Evolutionary conservation across 495 filamentous ascomycete species (phyloP).

Genomic region (Penicillium tannophilum): DNA sequence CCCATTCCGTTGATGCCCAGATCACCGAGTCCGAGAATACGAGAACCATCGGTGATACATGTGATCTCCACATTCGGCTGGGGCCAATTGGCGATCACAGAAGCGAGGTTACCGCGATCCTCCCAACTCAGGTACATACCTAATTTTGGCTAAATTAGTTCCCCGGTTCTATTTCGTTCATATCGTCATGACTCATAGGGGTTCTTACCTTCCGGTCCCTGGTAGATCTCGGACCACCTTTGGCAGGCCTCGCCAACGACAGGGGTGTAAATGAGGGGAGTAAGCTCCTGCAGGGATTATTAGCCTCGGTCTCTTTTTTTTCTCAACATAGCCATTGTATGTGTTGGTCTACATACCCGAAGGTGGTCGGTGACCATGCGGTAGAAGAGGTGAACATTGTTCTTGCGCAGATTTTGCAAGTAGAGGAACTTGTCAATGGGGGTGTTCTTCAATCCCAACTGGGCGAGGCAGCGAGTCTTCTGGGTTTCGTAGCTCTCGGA

Average conservation of each 20-base stretch:
- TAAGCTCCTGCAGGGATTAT: conserved; percentile 62
- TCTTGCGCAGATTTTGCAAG: conserved; percentile 81
- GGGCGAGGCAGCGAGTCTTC: conserved; percentile 68
- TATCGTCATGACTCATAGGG: conserved; percentile 1
- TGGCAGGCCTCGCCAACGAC: conserved; percentile 96
- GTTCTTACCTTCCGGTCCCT: conserved; percentile 78
- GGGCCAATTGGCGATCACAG: conserved; percentile 89
- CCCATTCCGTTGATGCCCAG: conserved; percentile 97
- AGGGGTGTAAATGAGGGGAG: conserved; percentile 95
- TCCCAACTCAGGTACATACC: conserved; percentile 89
- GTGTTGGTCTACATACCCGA: conserved; percentile 49
- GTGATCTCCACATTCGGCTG: conserved; percentile 88
- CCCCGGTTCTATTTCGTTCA: conserved; percentile 31
- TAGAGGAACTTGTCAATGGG: conserved; percentile 94
- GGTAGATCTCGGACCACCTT: conserved; percentile 94
- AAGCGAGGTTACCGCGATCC: conserved; percentile 79
- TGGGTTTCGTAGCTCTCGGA: conserved; percentile 72
- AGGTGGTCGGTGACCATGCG: conserved; percentile 88
- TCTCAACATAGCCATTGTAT: background rate
- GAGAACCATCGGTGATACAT: conserved; percentile 94
- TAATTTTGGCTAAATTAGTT: conserved; percentile 32
- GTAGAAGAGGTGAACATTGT: conserved; percentile 94
- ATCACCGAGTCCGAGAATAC: conserved; percentile 94
- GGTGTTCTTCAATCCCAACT: conserved; percentile 76
- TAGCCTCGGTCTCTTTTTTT: background rate